phyloP scores from a whole-genome alignment of 2,329 filamentous ascomycete species.

The Cephalotrichum gorgonifer region DNA sequence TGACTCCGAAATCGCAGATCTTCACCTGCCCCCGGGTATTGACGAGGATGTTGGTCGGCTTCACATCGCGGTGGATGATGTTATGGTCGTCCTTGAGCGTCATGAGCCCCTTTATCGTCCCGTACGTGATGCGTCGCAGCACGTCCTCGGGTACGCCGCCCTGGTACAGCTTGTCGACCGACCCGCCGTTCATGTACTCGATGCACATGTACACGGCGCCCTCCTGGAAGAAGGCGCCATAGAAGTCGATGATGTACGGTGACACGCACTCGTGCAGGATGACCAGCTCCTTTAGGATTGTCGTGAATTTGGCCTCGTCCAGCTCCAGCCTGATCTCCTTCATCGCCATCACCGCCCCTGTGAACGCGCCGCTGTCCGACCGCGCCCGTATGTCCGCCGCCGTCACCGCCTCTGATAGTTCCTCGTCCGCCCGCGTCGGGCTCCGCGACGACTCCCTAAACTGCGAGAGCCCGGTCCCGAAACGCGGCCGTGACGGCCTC shows the following conservation, averaged over 20 bases:
- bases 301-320: constrained; percentile 92
- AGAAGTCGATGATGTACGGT: constrained; percentile 97
- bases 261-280: constrained; percentile 91
- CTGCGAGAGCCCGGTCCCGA: constrained; percentile 46
- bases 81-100: constrained; percentile 95
- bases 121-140: constrained; percentile 79
- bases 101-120: constrained; percentile 85
- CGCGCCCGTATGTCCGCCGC: constrained; percentile 8
- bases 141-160: constrained; percentile 86
- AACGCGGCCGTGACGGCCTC: constrained; percentile 47
- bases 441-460: constrained; percentile 27
- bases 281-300: constrained; percentile 95
- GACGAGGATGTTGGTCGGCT: constrained; percentile 95
- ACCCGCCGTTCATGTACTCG: constrained; percentile 98
- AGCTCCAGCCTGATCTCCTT: constrained; percentile 95
- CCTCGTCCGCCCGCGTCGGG: constrained; percentile 14
- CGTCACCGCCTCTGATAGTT: constrained; percentile 16
- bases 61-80: constrained; percentile 97
- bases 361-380: constrained; percentile 33
- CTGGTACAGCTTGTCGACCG: constrained; percentile 89
- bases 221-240: constrained; percentile 97
- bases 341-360: constrained; percentile 92
- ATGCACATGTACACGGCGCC: constrained; percentile 99
- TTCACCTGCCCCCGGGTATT: constrained; percentile 89
- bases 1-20: constrained; percentile 97